Percentiles rank a stretch among this genome's conserved stretches.
Evolutionary conservation across 495 filamentous ascomycete species (phyloP).

Genomic region (Aspergillus cavernicola): DNA sequence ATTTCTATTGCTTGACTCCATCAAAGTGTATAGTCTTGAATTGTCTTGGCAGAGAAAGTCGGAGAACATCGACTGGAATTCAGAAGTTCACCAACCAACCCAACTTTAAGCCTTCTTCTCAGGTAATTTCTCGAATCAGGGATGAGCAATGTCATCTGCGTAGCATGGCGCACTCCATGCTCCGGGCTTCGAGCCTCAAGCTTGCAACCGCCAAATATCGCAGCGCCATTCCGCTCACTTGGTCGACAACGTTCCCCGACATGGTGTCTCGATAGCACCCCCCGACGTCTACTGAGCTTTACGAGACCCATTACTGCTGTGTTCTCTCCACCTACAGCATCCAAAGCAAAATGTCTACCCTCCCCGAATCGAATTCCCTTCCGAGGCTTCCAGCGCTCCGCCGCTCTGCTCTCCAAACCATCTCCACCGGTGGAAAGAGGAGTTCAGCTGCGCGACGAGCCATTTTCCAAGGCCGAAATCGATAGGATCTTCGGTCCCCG

Average conservation of each 20-base stretch:
- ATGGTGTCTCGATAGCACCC: conserved; percentile 16
- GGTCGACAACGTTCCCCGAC: conserved; percentile 23
- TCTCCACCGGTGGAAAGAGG: conserved; percentile 18
- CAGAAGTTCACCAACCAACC: background rate
- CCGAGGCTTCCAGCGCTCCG: conserved; percentile 25
- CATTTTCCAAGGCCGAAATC: conserved; percentile 53
- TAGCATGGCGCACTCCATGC: conserved; percentile 46
- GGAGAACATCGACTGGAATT: background rate
- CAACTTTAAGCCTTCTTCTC: background rate
- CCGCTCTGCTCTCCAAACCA: conserved; percentile 11
- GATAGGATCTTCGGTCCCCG: conserved; percentile 56
- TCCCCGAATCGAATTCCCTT: conserved; percentile 2
- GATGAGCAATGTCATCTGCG: conserved; percentile 49
- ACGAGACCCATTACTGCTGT: conserved; percentile 1
- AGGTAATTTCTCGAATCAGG: background rate
- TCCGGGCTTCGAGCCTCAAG: conserved; percentile 33
- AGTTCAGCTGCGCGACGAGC: conserved; percentile 18
- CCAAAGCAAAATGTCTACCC: background rate
- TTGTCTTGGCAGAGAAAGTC: background rate
- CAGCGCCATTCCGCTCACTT: conserved; percentile 14
- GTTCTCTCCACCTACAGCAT: background rate
- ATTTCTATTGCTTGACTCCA: too few relatives aligned
- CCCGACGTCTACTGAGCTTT: conserved; percentile 17
- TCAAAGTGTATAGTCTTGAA: too few relatives aligned
- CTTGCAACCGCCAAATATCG: conserved; percentile 19